Percentiles rank a stretch among this genome's conserved stretches.
phyloP scores from a whole-genome alignment of 306 rosid genomes.

The Rubus parviflorus region DNA sequence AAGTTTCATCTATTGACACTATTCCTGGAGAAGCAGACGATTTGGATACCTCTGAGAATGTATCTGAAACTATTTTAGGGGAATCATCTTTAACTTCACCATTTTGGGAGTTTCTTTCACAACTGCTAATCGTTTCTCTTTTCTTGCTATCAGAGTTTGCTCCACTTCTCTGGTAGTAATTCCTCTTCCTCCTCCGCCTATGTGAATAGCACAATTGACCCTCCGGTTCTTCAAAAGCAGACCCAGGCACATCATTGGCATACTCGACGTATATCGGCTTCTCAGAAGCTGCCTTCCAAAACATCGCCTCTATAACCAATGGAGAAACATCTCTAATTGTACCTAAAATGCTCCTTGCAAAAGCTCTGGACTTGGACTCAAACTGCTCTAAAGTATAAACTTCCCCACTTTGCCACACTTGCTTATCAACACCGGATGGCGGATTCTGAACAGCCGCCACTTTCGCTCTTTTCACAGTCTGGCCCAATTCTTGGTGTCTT shows the following conservation, averaged over 20 bases:
- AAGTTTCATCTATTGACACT: constrained; percentile 44
- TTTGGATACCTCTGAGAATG: constrained; percentile 39
- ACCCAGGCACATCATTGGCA: constrained; percentile 98
- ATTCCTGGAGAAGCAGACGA: constrained; percentile 34
- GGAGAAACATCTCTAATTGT: constrained; percentile 74
- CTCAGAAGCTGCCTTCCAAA: constrained; percentile 93
- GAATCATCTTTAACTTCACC: constrained; percentile 34
- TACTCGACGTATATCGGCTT: constrained; percentile 92
- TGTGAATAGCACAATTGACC: constrained; percentile 60
- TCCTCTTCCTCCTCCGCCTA: constrained; percentile 74
- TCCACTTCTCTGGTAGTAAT: constrained; percentile 61
- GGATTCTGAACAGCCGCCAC: constrained; percentile 54
- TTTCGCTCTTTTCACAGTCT: constrained; percentile 53
- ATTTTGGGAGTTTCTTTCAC: constrained; percentile 24
- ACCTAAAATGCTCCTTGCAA: constrained; percentile 59
- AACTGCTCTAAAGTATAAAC: constrained; percentile 85
- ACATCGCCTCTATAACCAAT: constrained; percentile 73
- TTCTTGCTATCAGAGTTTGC: constrained; percentile 45
- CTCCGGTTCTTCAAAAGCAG: constrained; percentile 84
- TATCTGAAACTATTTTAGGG: constrained; percentile 26
- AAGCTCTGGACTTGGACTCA: constrained; percentile 80
- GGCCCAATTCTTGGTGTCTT: constrained; percentile 94
- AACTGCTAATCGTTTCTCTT: constrained; percentile 31
- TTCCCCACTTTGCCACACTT: constrained; percentile 99
- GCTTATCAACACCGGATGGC: constrained; percentile 61